A percentile compares a stretch with the other conserved stretches of the same genome.
phyloP scores from a whole-genome alignment of 1,284 basidiomycete genomes.

The Heliocybe sulcata region DNA sequence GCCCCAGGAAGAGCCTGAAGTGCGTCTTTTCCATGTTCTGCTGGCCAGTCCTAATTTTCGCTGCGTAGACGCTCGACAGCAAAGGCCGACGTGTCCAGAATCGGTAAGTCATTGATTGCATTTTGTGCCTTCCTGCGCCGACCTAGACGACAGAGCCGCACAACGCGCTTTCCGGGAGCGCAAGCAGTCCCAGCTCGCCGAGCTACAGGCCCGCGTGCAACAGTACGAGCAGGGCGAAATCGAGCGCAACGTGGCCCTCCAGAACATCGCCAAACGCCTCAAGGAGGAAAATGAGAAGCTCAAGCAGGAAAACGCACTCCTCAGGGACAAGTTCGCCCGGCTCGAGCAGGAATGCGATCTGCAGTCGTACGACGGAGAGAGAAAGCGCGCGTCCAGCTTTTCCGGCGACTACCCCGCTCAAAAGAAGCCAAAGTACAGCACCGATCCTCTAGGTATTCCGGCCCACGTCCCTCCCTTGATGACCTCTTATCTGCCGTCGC shows the following conservation, averaged over 20 bases:
- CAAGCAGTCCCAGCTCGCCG: constrained; percentile 86
- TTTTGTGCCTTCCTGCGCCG: neutral
- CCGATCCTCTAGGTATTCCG: constrained; percentile 20
- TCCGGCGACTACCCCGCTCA: constrained; percentile 27
- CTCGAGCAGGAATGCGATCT: constrained; percentile 38
- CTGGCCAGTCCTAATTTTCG: constrained; percentile 11
- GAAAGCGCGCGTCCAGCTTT: constrained; percentile 32
- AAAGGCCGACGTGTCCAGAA: constrained; percentile 73
- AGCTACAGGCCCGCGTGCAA: constrained; percentile 81
- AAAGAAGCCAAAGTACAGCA: constrained; percentile 36
- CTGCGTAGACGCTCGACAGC: constrained; percentile 30
- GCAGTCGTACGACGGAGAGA: constrained; percentile 26
- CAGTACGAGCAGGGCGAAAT: constrained; percentile 88
- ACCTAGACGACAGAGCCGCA: constrained; percentile 53
- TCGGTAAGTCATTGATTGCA: constrained; percentile 35
- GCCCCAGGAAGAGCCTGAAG: constrained; percentile 37
- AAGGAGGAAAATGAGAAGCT: constrained; percentile 83
- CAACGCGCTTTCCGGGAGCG: constrained; percentile 90
- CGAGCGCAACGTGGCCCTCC: constrained; percentile 81
- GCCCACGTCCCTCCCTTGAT: constrained; percentile 14
- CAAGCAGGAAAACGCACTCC: constrained; percentile 51
- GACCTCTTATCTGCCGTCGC: constrained; percentile 19
- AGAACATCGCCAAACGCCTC: constrained; percentile 78
- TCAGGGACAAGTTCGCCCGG: constrained; percentile 53
- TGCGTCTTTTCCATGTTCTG: constrained; percentile 15